Percentiles rank a stretch among this genome's conserved stretches.
phyloP scores from a whole-genome alignment of 1,284 basidiomycete genomes.

The Cystobasidium pallidum region DNA sequence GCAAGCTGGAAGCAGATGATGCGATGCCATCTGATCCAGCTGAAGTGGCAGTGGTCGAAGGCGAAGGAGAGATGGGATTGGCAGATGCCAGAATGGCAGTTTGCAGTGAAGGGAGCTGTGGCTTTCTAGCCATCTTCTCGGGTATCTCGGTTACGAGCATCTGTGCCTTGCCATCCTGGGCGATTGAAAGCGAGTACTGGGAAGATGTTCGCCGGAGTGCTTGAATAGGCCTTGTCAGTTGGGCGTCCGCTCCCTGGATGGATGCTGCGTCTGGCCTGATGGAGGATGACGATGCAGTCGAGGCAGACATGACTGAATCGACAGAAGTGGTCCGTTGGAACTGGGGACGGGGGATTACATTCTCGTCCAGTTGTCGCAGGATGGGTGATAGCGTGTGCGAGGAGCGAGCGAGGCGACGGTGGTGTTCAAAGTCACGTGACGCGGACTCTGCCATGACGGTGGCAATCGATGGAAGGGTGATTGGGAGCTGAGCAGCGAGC shows the following conservation, averaged over 20 bases:
- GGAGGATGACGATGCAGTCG: not conserved
- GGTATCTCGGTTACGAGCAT: slow-evolving; percentile 6
- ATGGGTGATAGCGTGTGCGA: slow-evolving; percentile 7
- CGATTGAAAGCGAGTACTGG: slow-evolving; percentile 13
- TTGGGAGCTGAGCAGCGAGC: slow-evolving; percentile 1
- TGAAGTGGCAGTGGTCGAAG: not conserved
- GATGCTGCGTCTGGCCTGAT: not conserved
- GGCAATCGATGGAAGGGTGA: slow-evolving; percentile 4
- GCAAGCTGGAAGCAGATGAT: not conserved
- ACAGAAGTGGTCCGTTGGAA: not conserved
- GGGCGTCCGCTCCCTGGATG: not conserved
- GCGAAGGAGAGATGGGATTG: not conserved
- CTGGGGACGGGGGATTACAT: not conserved
- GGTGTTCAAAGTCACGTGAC: slow-evolving; percentile 16
- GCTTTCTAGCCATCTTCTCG: not conserved
- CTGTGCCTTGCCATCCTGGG: slow-evolving; percentile 18
- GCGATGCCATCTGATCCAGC: not conserved
- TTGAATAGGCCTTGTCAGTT: not conserved
- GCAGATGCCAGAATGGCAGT: not conserved
- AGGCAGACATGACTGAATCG: slow-evolving; percentile 1
- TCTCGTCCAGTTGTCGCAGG: slow-evolving; percentile 11
- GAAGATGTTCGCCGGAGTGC: slow-evolving; percentile 8
- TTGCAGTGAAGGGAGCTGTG: slow-evolving; percentile 9
- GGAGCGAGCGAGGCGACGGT: not conserved
- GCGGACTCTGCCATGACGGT: slow-evolving; percentile 10